Percentiles rank a stretch among this genome's conserved stretches.
Evolutionary conservation across 108 stramenopile genomes (phyloP).

Genomic region (Mayamaea pseudoterrestris): DNA sequence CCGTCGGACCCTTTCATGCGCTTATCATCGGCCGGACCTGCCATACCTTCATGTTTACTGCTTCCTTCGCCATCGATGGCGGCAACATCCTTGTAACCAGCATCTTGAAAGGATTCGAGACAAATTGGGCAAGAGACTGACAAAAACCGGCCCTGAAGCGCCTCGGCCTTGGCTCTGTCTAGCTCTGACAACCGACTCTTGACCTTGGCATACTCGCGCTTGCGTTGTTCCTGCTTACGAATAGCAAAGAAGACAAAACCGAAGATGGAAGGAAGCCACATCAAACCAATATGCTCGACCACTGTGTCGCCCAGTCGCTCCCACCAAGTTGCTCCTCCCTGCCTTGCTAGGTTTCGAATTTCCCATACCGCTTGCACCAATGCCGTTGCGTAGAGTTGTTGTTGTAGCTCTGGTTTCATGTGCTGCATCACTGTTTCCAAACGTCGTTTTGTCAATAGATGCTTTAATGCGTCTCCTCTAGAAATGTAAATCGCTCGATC

Average conservation of each 20-base stretch:
- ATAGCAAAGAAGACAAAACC: not conserved
- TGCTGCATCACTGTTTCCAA: constrained; percentile 19
- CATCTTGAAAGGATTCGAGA: constrained; percentile 28
- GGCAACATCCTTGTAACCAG: not conserved
- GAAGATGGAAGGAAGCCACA: constrained; percentile 8
- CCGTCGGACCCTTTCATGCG: constrained; percentile 34
- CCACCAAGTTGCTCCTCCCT: constrained; percentile 21
- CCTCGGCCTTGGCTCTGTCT: constrained; percentile 35
- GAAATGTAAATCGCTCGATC: constrained; percentile 47
- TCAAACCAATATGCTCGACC: not conserved
- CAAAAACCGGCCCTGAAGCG: constrained; percentile 31
- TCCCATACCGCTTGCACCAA: constrained; percentile 14
- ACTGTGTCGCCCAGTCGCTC: constrained; percentile 9
- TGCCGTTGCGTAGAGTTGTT: constrained; percentile 20
- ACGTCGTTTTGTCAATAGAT: constrained; percentile 20
- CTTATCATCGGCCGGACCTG: not conserved
- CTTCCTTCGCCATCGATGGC: not conserved
- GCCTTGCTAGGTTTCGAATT: constrained; percentile 12
- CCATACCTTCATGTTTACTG: not conserved
- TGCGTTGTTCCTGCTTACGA: constrained; percentile 2
- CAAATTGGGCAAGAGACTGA: constrained; percentile 52
- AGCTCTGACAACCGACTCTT: constrained; percentile 26
- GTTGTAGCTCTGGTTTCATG: constrained; percentile 23
- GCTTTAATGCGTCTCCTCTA: constrained; percentile 21
- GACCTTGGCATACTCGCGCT: constrained; percentile 24